phyloP scores from a whole-genome alignment of 805 yeast species.

The Danielozyma ontarioensis region DNA sequence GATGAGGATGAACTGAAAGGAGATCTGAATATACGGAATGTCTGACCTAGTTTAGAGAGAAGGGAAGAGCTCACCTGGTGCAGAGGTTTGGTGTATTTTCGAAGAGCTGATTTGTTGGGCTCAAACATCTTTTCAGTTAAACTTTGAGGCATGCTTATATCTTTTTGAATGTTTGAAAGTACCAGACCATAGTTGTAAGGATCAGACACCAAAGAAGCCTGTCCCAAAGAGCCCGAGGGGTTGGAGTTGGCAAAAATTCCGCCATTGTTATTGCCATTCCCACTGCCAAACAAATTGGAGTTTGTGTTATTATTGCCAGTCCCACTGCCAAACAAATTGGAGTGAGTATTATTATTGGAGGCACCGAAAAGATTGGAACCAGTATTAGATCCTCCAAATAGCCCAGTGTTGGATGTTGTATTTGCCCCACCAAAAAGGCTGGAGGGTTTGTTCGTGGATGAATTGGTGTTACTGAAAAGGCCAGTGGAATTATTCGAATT shows the following conservation, averaged over 20 bases:
- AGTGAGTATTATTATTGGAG: not conserved
- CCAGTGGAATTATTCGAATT: constrained; percentile 1
- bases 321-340: not conserved
- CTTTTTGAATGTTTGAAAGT: constrained; percentile 15
- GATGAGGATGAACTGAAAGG: constrained; percentile 3
- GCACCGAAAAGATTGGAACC: not conserved
- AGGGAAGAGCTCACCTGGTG: constrained; percentile 19
- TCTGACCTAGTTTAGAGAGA: constrained; percentile 28
- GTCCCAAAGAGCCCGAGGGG: constrained; percentile 2
- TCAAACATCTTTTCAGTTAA: constrained; percentile 17
- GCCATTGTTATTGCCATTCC: constrained; percentile 1
- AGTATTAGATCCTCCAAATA: not conserved
- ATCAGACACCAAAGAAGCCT: constrained; percentile 8
- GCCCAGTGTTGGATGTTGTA: not conserved
- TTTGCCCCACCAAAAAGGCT: not conserved
- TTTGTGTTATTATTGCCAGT: not conserved
- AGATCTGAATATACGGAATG: constrained; percentile 25
- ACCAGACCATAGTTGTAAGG: constrained; percentile 27
- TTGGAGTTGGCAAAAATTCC: constrained; percentile 6
- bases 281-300: not conserved
- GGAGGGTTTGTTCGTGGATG: not conserved
- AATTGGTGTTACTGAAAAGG: not conserved
- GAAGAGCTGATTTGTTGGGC: constrained; percentile 5
- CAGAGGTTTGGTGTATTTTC: constrained; percentile 6
- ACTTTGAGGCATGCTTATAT: constrained; percentile 27